Percentiles rank a stretch among this genome's conserved stretches.
Evolutionary conservation across 139 green algal genomes (phyloP).

Genomic region (Pedinophyceae sp.): DNA sequence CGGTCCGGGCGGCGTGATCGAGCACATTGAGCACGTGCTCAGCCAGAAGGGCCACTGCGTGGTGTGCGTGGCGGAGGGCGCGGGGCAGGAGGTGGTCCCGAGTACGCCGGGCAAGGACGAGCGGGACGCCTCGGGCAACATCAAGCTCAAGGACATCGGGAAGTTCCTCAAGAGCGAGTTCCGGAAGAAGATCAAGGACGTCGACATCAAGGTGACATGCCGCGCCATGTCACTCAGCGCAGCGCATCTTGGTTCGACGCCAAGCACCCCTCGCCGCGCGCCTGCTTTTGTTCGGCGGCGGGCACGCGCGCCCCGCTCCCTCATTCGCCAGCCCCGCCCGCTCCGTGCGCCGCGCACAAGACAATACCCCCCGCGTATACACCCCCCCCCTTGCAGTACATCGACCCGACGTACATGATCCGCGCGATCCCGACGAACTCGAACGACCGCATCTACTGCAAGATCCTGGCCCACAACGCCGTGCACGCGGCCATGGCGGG

Average conservation of each 20-base stretch:
- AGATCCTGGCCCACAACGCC: conserved; percentile 79
- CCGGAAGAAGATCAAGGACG: conserved; percentile 31
- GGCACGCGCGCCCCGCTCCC: no score
- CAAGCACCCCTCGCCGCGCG: background rate
- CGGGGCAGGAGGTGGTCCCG: conserved; percentile 54
- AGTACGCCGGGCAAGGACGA: background rate
- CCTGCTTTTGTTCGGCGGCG: background rate
- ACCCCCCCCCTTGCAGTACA: conserved; percentile 45
- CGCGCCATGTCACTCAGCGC: no score
- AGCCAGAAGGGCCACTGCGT: conserved; percentile 61
- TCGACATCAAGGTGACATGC: no score
- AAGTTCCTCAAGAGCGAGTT: conserved; percentile 54
- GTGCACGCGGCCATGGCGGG: conserved; percentile 91
- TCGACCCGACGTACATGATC: conserved; percentile 94
- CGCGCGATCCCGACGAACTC: conserved; percentile 74
- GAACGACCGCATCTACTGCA: conserved; percentile 65
- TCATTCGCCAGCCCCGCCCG: background rate
- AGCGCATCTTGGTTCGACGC: background rate
- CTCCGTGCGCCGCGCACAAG: conserved; percentile 1
- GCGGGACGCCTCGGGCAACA: background rate
- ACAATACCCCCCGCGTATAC: background rate
- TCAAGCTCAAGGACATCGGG: conserved; percentile 64
- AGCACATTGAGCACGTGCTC: conserved; percentile 40
- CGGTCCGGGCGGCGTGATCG: conserved; percentile 35
- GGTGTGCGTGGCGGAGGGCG: conserved; percentile 81